Evolutionary conservation across 2,329 filamentous ascomycete species (phyloP), one percentile per base, ranked within the genome.

Genomic region (Penicillium sp.): DNA sequence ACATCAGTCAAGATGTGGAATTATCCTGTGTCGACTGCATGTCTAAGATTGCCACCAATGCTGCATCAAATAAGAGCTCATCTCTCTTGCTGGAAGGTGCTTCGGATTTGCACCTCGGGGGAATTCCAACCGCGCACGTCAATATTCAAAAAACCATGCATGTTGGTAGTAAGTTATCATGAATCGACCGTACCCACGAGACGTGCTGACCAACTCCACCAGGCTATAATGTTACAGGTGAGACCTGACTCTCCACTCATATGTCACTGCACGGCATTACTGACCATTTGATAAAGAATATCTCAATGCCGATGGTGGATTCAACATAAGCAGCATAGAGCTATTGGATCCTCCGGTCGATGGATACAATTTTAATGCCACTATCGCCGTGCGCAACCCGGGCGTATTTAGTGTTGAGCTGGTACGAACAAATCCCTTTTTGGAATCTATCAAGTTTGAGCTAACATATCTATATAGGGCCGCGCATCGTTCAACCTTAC

Each of bases 361-460:
- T 22, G 65, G 64, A 27, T 66, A 59, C 27, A 67, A 67, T 16
- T 55, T 66, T 29, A 67, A 68, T 52, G 62, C 65, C n/a, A 67
- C 65, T 1, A 54, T 66, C 6, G 50, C 58, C 8, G 27, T 68
- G 13, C 53, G 50, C 11, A 64, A 65, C 21, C 62, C 65, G 13
- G 61, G 54, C 0, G 54, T 56, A 0, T 64, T 66, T 24, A 59
- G 34, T 11, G 53, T 67, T 8, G 58, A 67, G 40, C 53, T 67
- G 59, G 65, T 67, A 57, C n/a, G 46, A n/a, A 2, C 7, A 13
- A 5, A 3, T n/a, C 24, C 9, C 29, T 2, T 8, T 22, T n/a
- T 18, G 5, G 16, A 2, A 16, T 6, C 13, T 7, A 5, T 16
- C 13, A 13, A n/a, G 14, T 14, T 11, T 5, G n/a, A n/a, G 18